Conservation (phyloP, 495 filamentous ascomycete genomes). For the Neurospora sp. region DNA sequence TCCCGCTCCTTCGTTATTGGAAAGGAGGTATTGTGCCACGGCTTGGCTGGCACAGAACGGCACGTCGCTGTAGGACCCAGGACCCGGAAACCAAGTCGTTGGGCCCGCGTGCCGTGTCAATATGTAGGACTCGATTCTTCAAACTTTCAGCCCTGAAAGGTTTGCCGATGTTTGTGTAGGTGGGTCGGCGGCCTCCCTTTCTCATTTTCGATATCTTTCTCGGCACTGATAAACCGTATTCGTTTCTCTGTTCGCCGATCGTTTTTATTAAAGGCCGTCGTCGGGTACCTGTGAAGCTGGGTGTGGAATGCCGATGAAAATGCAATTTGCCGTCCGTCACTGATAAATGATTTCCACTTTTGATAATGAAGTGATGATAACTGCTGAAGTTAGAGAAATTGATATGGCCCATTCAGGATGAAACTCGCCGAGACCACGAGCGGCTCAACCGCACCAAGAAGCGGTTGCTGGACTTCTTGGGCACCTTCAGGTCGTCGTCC, state of each 20-base stretch:
- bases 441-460: conserved; percentile 12
- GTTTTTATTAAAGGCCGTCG: not conserved
- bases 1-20: not conserved
- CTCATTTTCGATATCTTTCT: not conserved
- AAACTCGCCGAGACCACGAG: conserved; percentile 15
- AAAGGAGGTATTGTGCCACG: not conserved
- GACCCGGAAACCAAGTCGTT: not conserved
- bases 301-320: not conserved
- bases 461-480: conserved; percentile 6
- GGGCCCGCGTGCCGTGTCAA: not conserved
- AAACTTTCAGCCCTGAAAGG: not conserved
- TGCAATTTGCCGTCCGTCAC: not conserved
- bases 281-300: not conserved
- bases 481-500: conserved; percentile 9
- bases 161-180: not conserved
- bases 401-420: not conserved
- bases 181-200: not conserved
- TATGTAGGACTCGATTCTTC: not conserved
- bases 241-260: not conserved
- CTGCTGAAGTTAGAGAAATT: not conserved
- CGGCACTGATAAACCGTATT: not conserved
- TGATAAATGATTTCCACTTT: not conserved
- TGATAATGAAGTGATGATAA: not conserved
- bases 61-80: not conserved
- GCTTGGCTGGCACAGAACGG: not conserved